Evolutionary conservation across 2,329 filamentous ascomycete species (phyloP).

Genomic region (Calonectria ilicicola): DNA sequence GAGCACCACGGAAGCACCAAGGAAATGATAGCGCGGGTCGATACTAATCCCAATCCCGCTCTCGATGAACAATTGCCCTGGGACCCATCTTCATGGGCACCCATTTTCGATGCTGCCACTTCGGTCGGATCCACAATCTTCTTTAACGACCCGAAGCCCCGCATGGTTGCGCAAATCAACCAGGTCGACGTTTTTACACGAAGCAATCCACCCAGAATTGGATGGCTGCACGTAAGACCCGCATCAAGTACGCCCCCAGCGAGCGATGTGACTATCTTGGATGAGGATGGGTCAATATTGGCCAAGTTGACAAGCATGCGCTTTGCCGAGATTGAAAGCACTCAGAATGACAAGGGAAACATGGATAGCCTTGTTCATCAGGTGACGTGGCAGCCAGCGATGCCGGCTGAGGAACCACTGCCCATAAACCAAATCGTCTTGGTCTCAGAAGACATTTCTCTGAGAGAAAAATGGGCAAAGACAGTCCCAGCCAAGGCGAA

Average conservation of each 20-base stretch:
- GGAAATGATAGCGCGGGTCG: not conserved
- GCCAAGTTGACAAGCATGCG: not conserved
- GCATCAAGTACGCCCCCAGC: not conserved
- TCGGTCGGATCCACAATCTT: not conserved
- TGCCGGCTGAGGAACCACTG: not conserved
- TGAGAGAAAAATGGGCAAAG: not conserved
- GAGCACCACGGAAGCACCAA: not conserved
- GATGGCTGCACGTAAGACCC: not conserved
- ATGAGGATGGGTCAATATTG: not conserved
- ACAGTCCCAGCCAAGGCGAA: not conserved
- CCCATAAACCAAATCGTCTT: not conserved
- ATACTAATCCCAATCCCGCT: not conserved
- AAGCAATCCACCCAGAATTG: not conserved
- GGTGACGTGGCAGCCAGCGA: not conserved
- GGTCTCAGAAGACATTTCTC: not conserved
- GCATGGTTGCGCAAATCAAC: not conserved
- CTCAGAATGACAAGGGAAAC: not conserved
- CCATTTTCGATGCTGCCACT: not conserved
- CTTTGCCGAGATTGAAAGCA: not conserved
- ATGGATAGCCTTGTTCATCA: constrained; percentile 1
- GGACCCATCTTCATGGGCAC: not conserved
- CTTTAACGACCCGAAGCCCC: not conserved
- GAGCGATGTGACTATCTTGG: not conserved
- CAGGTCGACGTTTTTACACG: not conserved
- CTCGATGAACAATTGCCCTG: not conserved